Evolutionary conservation across 495 filamentous ascomycete species (phyloP), one percentile per base, ranked within the genome.

Genomic region (Podospora fimiseda): DNA sequence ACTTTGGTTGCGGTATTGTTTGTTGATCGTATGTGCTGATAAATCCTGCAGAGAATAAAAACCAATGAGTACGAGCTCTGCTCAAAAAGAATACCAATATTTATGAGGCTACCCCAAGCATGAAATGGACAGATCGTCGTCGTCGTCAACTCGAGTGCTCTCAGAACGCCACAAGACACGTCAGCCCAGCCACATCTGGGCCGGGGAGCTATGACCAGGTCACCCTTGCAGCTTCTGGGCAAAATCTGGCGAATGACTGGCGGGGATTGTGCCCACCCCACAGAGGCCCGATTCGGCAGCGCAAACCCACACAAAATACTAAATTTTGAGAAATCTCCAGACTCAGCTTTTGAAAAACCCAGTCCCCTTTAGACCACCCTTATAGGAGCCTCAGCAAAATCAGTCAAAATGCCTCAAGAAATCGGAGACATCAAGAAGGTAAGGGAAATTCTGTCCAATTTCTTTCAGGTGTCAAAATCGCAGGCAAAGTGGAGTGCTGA

Each of bases 391-490:
- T 52, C 65, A 59, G 49, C 56, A 66, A 51, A 68, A 66, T n/a
- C 61, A 64, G 72, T 59, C 74, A 83, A 80, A 70, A 99, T 99
- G 93, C 93, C 93, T 85, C 81, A 83, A 66, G 91, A 97, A 90
- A 84, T 97, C 74, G 87, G 85, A 68, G 94, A 97, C 68, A 96
- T 99, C 86, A 99, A 97, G 89, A 75, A 79, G 70, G 78, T 80
- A 64, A 48, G 62, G 58, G 37, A 14, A 43, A 36, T 16, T 43
- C 11, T 9, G 8, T 15, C 38, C n/a, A n/a, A n/a, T n/a, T n/a
- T n/a, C n/a, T n/a, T n/a, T n/a, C n/a, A n/a, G n/a, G n/a, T n/a
- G 13, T 14, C 8, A 19, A 20, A 19, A 24, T 1, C 9, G 11
- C 24, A 52, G 38, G 48, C 37, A 43, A 11, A 33, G 2, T 30